Percentiles rank a stretch among this genome's conserved stretches.
phyloP scores from a whole-genome alignment of 441 rosid genomes.

The Bocquillonia castaneifolia region DNA sequence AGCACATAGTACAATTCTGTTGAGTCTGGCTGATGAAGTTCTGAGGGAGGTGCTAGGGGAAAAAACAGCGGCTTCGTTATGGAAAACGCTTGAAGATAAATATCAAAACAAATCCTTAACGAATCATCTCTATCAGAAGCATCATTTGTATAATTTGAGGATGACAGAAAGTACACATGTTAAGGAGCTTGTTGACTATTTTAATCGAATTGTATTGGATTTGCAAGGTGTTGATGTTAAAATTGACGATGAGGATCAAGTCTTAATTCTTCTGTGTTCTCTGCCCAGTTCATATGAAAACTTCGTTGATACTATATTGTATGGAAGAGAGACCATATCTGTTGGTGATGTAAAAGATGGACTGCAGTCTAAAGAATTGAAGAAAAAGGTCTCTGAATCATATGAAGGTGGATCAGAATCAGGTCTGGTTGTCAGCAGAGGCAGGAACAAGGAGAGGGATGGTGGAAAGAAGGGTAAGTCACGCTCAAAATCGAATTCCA shows the following conservation, averaged over 20 bases:
- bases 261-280: background rate
- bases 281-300: conserved; percentile 5
- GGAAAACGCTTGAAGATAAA: too few relatives aligned
- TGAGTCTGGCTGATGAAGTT: too few relatives aligned
- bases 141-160: background rate
- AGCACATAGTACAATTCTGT: too few relatives aligned
- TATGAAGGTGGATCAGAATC: background rate
- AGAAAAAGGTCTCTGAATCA: background rate
- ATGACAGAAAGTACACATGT: background rate
- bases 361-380: background rate
- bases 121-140: background rate
- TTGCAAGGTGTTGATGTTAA: background rate
- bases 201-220: background rate
- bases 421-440: background rate
- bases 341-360: background rate
- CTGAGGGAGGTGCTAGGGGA: too few relatives aligned
- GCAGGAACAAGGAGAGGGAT: background rate
- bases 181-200: background rate
- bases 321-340: background rate
- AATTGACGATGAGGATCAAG: background rate
- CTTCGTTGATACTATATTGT: background rate
- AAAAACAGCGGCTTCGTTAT: too few relatives aligned
- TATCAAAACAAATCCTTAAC: too few relatives aligned
- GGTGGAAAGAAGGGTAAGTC: too few relatives aligned
- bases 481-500: background rate